Evolutionary conservation across 1,139 yeast genomes (phyloP).

Genomic region (Saccharomyces hybrid): DNA sequence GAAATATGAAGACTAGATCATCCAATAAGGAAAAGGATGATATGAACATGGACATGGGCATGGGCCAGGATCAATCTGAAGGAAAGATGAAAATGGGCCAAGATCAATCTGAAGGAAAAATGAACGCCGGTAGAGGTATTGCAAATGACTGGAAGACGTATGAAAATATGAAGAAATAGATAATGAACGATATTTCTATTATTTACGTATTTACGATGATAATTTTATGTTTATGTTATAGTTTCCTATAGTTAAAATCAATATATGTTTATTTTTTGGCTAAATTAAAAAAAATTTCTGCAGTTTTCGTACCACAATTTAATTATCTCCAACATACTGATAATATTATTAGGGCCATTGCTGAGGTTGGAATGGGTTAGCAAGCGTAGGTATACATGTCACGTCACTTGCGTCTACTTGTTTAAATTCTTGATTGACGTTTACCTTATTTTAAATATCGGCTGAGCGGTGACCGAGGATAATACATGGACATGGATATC

Average conservation of each 20-base stretch:
- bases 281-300: background rate
- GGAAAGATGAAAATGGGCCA: background rate
- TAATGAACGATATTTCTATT: background rate
- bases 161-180: background rate
- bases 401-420: background rate
- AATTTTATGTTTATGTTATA: background rate
- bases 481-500: background rate
- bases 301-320: too few species aligned
- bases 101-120: constrained; percentile 4
- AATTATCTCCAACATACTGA: too few species aligned
- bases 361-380: background rate
- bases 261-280: background rate
- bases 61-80: constrained; percentile 4
- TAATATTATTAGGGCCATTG: background rate
- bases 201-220: background rate
- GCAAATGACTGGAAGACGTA: constrained; percentile 9
- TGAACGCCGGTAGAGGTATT: constrained; percentile 10
- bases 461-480: background rate
- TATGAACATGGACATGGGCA: background rate
- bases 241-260: background rate
- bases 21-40: background rate
- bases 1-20: background rate
- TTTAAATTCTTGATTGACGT: background rate
- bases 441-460: background rate
- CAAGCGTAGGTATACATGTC: background rate